Evolutionary conservation across 331 rosid species (phyloP), one percentile per base, ranked within the genome.

Genomic region (Acacia pycnantha): DNA sequence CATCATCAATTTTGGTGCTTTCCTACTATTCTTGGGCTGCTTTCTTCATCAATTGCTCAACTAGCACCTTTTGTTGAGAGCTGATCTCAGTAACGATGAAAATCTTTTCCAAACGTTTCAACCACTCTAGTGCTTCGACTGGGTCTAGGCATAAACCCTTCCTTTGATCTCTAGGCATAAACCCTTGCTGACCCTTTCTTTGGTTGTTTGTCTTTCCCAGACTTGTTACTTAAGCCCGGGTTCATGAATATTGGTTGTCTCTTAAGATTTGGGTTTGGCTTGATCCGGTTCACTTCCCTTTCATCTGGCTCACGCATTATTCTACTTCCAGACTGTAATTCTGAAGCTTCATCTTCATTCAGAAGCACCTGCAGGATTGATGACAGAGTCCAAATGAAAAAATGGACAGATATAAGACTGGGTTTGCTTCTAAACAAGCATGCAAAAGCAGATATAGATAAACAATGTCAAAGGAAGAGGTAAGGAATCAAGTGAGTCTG

Each of bases 111-210:
- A n/a, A n/a, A n/a, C n/a, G n/a, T n/a, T n/a, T n/a, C n/a, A n/a
- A n/a, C n/a, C n/a, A n/a, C 29, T 27, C 29, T 27, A 27, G 29
- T 27, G 29, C 29, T 27, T 27, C 29, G 1, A 27, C 29, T 27
- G 31, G 31, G 31, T 29, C 31, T 29, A 29, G 31, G 31, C 31
- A 29, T 29, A 29, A 29, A 95, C 96, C 84, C 94, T 93, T 77
- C 98, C 99, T 22, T 93, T 92, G 75, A 89, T 90, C 93, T 92
- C 97, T 82, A 93, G 87, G 87, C 94, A 90, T 73, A 95, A 61
- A 65, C 99, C 94, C 8, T 86, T 86, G 79, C 82, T 59, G 16
- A 54, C 80, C 56, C 82, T 79, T 89, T 92, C 84, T 83, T 90
- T 82, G 88, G 75, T 82, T 84, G 86, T 85, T 78, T n/a, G n/a